phyloP scores from a whole-genome alignment of 148 eudicot species.

The Chenopodium formosanum region DNA sequence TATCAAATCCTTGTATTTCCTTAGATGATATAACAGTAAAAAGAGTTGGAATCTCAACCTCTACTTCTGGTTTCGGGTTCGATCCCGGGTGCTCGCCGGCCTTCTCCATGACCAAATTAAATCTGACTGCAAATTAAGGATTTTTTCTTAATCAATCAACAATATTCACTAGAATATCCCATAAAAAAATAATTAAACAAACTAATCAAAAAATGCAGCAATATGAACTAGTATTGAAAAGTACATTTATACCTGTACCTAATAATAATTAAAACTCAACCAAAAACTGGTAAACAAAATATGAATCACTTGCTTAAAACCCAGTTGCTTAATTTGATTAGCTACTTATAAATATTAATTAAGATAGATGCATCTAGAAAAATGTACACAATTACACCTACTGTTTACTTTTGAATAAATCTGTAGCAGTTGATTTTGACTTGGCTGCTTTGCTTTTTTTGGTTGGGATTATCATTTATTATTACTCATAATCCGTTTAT shows the following conservation, averaged over 20 bases:
- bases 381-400: not conserved
- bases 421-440: not conserved
- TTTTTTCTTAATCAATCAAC: not conserved
- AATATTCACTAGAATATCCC: not conserved
- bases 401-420: not conserved
- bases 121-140: conserved; percentile 1
- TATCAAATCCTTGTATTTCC: conserved; percentile 60
- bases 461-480: not conserved
- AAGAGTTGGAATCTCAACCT: conserved; percentile 50
- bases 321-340: not conserved
- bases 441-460: not conserved
- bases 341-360: too few species aligned
- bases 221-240: not conserved
- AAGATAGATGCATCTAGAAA: conserved; percentile 1
- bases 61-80: conserved; percentile 12
- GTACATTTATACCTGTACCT: not conserved
- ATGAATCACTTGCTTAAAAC: not conserved
- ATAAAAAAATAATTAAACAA: not conserved
- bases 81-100: not conserved
- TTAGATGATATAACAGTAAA: conserved; percentile 40
- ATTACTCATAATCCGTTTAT: not conserved
- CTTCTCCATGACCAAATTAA: conserved; percentile 43
- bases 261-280: not conserved
- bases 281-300: not conserved
- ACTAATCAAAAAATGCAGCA: not conserved